Evolutionary conservation across 495 filamentous ascomycete genomes (phyloP).

Genomic region (Aspergillus sclerotioniger): DNA sequence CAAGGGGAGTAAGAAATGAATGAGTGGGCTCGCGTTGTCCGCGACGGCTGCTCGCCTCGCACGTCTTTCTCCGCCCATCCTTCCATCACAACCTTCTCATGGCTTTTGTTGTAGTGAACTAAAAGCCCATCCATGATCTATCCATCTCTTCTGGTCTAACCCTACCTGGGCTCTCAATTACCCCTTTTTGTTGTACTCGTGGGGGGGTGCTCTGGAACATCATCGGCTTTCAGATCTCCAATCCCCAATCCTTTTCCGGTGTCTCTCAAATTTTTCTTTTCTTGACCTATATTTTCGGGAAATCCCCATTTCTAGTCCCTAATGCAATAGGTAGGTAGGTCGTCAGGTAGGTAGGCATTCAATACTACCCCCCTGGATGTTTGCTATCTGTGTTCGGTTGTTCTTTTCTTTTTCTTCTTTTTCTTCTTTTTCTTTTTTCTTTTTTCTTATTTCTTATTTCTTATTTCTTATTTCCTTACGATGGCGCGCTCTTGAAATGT

Average conservation of each 20-base stretch:
- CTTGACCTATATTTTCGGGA: not conserved
- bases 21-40: not conserved
- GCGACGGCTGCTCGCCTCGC: no score
- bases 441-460: conserved; percentile 5
- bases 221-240: not conserved
- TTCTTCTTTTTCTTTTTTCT: conserved; percentile 5
- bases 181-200: not conserved
- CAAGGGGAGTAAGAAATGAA: conserved; percentile 18
- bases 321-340: not conserved
- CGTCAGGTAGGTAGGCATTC: not conserved
- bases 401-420: conserved; percentile 2
- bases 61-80: no score
- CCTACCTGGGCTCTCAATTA: not conserved
- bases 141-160: not conserved
- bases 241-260: not conserved
- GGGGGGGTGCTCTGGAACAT: not conserved
- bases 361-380: not conserved
- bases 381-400: not conserved
- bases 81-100: no score
- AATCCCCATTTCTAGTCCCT: not conserved
- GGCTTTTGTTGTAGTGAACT: not conserved
- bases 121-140: not conserved
- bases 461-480: conserved; percentile 18
- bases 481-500: not conserved
- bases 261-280: not conserved